Evolutionary conservation across 495 filamentous ascomycete species (phyloP).

Genomic region (Aspergillus asperescens): DNA sequence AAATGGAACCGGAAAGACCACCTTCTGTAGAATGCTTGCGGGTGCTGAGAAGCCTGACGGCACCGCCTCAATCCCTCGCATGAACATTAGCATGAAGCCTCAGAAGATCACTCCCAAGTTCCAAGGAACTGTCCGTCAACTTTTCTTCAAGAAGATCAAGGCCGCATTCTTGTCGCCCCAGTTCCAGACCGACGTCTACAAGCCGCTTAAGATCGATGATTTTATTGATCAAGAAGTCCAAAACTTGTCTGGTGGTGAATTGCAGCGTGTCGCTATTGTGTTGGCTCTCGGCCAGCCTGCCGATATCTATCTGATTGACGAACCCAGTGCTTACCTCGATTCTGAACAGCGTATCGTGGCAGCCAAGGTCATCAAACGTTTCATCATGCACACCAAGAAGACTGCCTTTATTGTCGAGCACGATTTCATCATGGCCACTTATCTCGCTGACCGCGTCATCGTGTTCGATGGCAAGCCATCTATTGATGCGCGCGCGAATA

Average conservation of each 20-base stretch:
- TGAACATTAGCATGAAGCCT: conserved; percentile 99
- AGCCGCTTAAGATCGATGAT: conserved; percentile 93
- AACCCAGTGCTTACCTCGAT: conserved; percentile 91
- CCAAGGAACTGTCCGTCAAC: conserved; percentile 86
- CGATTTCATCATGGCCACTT: conserved; percentile 99
- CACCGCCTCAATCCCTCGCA: conserved; percentile 67
- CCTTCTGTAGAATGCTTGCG: conserved; percentile 93
- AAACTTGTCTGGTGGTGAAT: conserved; percentile 96
- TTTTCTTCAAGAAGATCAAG: conserved; percentile 98
- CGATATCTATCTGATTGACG: conserved; percentile 97
- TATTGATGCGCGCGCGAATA: conserved; percentile 78
- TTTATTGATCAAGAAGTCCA: conserved; percentile 99
- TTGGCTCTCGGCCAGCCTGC: conserved; percentile 92
- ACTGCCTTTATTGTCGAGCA: conserved; percentile 98
- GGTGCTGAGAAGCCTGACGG: conserved; percentile 88
- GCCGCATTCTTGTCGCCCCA: conserved; percentile 90
- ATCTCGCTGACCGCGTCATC: conserved; percentile 95
- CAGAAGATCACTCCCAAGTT: conserved; percentile 99
- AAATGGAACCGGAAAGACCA: conserved; percentile 94
- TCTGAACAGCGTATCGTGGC: conserved; percentile 98
- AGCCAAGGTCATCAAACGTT: conserved; percentile 94
- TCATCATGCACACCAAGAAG: conserved; percentile 99
- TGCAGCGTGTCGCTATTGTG: conserved; percentile 97
- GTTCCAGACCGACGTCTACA: conserved; percentile 99
- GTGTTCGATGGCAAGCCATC: conserved; percentile 95